Conservation (phyloP, 2,329 filamentous ascomycete species). For the Ascochyta rabiei region DNA sequence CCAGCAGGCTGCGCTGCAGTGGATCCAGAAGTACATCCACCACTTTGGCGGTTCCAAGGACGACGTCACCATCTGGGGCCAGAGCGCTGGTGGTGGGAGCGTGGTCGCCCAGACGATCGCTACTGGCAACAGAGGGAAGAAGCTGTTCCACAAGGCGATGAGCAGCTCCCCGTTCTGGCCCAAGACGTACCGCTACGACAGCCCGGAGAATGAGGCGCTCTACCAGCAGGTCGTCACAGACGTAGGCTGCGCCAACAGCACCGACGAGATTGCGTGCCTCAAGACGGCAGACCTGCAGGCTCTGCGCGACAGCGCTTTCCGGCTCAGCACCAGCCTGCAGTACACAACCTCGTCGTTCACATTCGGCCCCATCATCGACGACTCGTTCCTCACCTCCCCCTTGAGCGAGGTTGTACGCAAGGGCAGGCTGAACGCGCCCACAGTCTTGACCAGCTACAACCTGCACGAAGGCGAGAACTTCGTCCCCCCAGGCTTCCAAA, state of each 20-base stretch:
- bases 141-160: constrained; percentile 59
- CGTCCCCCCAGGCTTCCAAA: constrained; percentile 57
- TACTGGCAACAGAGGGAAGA: constrained; percentile 49
- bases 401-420: constrained; percentile 54
- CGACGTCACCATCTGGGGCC: constrained; percentile 62
- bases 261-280: constrained; percentile 60
- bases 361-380: constrained; percentile 67
- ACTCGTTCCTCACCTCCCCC: constrained; percentile 56
- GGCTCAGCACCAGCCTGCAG: constrained; percentile 56
- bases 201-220: constrained; percentile 57
- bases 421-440: constrained; percentile 53
- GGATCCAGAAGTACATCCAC: constrained; percentile 60
- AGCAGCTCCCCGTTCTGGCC: constrained; percentile 64
- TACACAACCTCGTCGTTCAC: constrained; percentile 64
- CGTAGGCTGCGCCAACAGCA: constrained; percentile 52
- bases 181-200: constrained; percentile 62
- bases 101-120: constrained; percentile 62
- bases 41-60: constrained; percentile 61
- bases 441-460: constrained; percentile 64
- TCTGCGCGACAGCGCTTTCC: constrained; percentile 59
- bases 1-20: constrained; percentile 59
- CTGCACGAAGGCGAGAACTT: constrained; percentile 69
- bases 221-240: constrained; percentile 56
- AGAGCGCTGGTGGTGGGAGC: constrained; percentile 61
- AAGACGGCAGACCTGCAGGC: constrained; percentile 60